Conservation (phyloP, 208 protist species). For the Spongospora subterranea region DNA sequence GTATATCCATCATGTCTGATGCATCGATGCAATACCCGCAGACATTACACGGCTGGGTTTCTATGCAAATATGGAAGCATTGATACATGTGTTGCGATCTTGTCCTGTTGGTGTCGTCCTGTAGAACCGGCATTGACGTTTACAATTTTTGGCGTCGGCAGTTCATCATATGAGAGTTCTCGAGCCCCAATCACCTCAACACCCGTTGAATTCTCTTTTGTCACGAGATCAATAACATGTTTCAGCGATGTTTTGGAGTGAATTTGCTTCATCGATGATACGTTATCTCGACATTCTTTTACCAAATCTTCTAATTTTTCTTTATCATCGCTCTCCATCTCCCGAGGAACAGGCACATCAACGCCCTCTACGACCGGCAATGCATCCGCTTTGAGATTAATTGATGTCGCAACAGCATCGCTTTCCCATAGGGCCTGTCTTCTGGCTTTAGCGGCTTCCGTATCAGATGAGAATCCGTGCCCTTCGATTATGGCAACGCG, state of each 20-base stretch:
- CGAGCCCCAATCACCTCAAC: neutral
- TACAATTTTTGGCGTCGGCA: neutral
- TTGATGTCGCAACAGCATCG: neutral
- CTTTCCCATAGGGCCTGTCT: neutral
- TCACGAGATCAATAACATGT: neutral
- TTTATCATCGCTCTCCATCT: neutral
- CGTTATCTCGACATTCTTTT: neutral
- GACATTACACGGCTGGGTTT: conserved; percentile 14
- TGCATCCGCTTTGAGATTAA: neutral
- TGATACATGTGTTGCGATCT: neutral
- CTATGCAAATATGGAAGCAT: conserved; percentile 28
- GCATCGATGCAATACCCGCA: too few relatives aligned
- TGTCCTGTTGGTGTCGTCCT: neutral
- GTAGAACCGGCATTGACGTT: neutral
- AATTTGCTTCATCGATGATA: neutral
- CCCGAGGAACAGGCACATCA: neutral
- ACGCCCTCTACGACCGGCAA: neutral
- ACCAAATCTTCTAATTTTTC: neutral
- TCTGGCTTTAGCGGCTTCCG: conserved; percentile 27
- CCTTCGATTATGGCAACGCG: neutral
- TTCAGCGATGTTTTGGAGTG: conserved; percentile 14
- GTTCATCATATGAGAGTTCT: neutral
- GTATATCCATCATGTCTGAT: too few relatives aligned
- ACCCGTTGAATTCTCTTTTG: neutral
- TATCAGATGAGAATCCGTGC: neutral